Evolutionary conservation across 2,329 filamentous ascomycete species (phyloP).

Genomic region (Capronia epimyces): DNA sequence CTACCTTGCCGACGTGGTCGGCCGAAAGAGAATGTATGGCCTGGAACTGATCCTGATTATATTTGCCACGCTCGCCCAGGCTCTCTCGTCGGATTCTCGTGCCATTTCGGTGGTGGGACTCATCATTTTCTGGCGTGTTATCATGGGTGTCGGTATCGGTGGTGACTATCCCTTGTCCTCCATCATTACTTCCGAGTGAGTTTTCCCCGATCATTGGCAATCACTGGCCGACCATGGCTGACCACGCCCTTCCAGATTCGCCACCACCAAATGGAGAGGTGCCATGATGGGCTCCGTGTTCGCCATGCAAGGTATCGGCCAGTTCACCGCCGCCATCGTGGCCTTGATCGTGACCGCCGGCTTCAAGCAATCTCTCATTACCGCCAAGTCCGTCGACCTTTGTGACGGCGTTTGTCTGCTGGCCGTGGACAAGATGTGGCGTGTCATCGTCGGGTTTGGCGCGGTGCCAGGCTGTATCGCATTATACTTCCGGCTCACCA

Average conservation of each 20-base stretch:
- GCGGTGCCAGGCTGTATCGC: constrained; percentile 74
- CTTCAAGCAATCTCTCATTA: constrained; percentile 60
- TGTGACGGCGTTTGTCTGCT: constrained; percentile 61
- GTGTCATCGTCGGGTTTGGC: constrained; percentile 72
- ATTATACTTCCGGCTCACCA: constrained; percentile 79
- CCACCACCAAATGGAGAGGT: constrained; percentile 76
- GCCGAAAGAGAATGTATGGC: constrained; percentile 80
- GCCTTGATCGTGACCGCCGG: constrained; percentile 68
- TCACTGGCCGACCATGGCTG: constrained; percentile 6
- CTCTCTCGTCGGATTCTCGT: constrained; percentile 59
- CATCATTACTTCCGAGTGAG: constrained; percentile 72
- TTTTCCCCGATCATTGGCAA: constrained; percentile 5
- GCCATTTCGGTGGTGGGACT: constrained; percentile 52
- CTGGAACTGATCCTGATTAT: constrained; percentile 76
- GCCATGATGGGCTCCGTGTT: constrained; percentile 86
- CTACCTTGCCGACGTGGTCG: constrained; percentile 68
- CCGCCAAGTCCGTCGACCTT: constrained; percentile 46
- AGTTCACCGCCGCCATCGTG: constrained; percentile 68
- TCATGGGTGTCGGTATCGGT: constrained; percentile 75
- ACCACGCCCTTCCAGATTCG: constrained; percentile 48
- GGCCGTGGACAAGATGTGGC: constrained; percentile 85
- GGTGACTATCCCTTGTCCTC: constrained; percentile 78
- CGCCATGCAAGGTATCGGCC: constrained; percentile 80
- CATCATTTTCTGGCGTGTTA: constrained; percentile 73
- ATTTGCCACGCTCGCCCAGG: constrained; percentile 67